phyloP scores from a whole-genome alignment of 1,284 basidiomycete genomes.

The Xerocomus subilludens region DNA sequence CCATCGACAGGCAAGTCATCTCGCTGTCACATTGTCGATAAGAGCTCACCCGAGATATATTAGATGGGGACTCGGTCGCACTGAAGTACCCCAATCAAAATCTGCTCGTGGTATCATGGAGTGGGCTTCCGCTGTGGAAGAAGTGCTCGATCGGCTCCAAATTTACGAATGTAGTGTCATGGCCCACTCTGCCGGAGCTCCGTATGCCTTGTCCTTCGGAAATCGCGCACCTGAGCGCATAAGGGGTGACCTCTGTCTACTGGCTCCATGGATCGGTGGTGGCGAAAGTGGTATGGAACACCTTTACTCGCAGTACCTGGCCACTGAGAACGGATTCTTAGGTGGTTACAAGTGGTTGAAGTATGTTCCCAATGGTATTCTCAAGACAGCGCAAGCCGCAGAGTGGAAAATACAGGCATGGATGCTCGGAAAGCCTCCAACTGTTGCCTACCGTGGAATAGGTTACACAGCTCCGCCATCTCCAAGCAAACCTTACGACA shows the following conservation, averaged over 20 bases:
- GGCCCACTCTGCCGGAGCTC: conserved; percentile 97
- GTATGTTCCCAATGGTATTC: conserved; percentile 92
- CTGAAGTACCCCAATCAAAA: conserved; percentile 74
- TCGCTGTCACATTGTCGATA: conserved; percentile 10
- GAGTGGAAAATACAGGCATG: conserved; percentile 97
- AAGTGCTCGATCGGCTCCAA: conserved; percentile 84
- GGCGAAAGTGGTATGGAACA: conserved; percentile 79
- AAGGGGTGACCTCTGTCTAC: conserved; percentile 84
- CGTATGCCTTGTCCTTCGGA: conserved; percentile 91
- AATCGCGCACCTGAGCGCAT: conserved; percentile 80
- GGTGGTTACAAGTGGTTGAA: conserved; percentile 96
- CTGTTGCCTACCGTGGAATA: conserved; percentile 80
- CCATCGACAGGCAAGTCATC: conserved; percentile 83
- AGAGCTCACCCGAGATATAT: conserved; percentile 32
- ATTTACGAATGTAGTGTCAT: conserved; percentile 88
- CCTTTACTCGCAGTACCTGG: conserved; percentile 2
- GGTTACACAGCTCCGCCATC: conserved; percentile 69
- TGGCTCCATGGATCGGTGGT: conserved; percentile 97
- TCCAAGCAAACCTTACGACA: conserved; percentile 46
- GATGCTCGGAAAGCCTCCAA: conserved; percentile 95
- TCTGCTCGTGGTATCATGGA: conserved; percentile 84
- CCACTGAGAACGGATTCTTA: conserved; percentile 48
- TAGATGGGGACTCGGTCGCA: conserved; percentile 94
- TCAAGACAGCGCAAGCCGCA: conserved; percentile 95
- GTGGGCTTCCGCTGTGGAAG: conserved; percentile 91